A percentile compares a stretch with the other conserved stretches of the same genome.
Evolutionary conservation across 208 protist species (phyloP).

Genomic region (Leishmania turanica): DNA sequence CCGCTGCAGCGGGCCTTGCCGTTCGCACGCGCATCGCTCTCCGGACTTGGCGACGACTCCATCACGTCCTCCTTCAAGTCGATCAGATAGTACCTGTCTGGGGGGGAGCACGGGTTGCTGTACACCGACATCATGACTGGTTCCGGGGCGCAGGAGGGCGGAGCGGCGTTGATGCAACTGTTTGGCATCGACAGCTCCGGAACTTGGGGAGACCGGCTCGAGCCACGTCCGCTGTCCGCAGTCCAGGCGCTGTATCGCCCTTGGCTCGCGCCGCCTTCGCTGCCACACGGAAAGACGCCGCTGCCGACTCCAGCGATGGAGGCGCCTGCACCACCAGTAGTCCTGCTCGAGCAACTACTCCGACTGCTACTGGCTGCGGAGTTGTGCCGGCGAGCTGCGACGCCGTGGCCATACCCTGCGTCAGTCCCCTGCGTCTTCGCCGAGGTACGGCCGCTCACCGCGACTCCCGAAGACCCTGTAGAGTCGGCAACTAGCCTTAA

Average conservation of each 20-base stretch:
- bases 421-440: background rate
- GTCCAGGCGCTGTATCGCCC: slow-evolving; percentile 20
- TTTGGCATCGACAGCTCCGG: slow-evolving; percentile 26
- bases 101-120: background rate
- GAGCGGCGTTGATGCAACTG: slow-evolving; percentile 6
- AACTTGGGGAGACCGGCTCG: slow-evolving; percentile 20
- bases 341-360: background rate
- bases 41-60: slow-evolving; percentile 15
- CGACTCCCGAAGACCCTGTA: background rate
- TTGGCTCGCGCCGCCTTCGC: slow-evolving; percentile 16
- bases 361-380: background rate
- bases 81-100: background rate
- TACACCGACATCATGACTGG: slow-evolving; percentile 8
- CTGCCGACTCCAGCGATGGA: background rate
- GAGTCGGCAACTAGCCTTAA: background rate
- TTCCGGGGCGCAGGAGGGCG: slow-evolving; percentile 17
- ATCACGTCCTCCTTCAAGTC: background rate
- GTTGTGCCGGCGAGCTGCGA: background rate
- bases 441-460: background rate
- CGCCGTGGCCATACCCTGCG: background rate
- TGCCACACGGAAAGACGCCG: background rate
- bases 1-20: background rate
- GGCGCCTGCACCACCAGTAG: background rate
- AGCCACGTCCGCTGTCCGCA: slow-evolving; percentile 16
- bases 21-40: background rate